phyloP scores from a whole-genome alignment of 2,329 filamentous ascomycete species.

The Colletotrichum scovillei region DNA sequence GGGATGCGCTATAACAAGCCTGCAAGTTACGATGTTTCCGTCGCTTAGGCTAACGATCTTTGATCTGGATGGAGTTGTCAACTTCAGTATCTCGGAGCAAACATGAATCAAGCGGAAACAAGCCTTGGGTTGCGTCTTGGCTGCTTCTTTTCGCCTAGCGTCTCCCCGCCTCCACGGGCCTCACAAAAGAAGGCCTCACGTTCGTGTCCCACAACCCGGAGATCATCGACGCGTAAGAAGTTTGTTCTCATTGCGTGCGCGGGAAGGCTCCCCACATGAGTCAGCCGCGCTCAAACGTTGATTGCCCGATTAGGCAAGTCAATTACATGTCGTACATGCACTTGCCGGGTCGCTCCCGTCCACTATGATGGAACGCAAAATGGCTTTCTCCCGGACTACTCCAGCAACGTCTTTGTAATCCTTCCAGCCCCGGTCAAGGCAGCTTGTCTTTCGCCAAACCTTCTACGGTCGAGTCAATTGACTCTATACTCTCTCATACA shows the following conservation, averaged over 20 bases:
- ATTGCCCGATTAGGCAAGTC: conserved; percentile 13
- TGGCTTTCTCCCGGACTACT: background rate
- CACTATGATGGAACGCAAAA: background rate
- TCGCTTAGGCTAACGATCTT: too few species aligned
- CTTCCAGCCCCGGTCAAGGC: background rate
- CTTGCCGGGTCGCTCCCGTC: background rate
- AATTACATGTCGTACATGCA: conserved; percentile 5
- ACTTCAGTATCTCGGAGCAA: too few species aligned
- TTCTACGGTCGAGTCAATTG: background rate
- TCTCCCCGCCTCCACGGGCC: background rate
- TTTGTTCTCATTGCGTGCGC: background rate
- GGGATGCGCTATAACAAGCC: too few species aligned
- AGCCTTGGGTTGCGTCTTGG: conserved; percentile 12
- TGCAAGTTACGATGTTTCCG: too few species aligned
- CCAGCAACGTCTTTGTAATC: background rate
- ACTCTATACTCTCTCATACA: background rate
- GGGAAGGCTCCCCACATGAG: background rate
- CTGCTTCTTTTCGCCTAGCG: conserved; percentile 14
- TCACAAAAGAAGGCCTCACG: background rate
- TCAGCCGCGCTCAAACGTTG: background rate
- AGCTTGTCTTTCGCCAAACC: background rate
- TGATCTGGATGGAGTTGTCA: too few species aligned
- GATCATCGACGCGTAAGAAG: background rate
- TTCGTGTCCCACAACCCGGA: background rate
- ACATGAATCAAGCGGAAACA: background rate